Base-by-base conservation (phyloP, 345 rosid species). In the Balakata baccata region DNA sequence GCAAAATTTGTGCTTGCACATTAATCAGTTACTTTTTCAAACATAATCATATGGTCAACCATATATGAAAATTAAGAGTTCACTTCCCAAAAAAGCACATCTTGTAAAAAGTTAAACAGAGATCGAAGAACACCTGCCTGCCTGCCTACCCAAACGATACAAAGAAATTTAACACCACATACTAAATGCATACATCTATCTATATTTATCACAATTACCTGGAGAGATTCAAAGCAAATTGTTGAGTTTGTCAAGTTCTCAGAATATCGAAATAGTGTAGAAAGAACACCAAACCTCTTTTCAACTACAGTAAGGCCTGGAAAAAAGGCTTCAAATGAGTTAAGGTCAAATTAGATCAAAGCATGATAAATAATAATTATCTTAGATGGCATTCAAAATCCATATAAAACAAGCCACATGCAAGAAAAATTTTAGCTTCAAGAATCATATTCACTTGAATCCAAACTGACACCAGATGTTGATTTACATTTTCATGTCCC, bases 221-320 rank as follows among this genome's bases (percentile, higher is more conserved):
- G 97, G 72, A 94, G 90, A 69, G 97, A 84, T 88, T 92, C 98
- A 83, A 90, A 76, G 84, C 93, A 90, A 74, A 84, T 83, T 54
- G 88, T 69, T 74, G 89, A 82, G 70, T 77, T 86, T 70, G 75
- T 81, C 74, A 81, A 69, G 69, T 76, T 78, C 79, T 86, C 89
- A 18, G 93, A 90, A 78, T 83, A 81, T 60, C 51, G 82, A 80
- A 88, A 82, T 71, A 92, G 77, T 49, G 86, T 86, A 64, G 49
- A 75, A 66, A 94, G 86, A 80, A 89, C 85, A 79, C 92, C 89
- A 0, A 87, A 58, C 53, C 69, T 86, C 88, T 74, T 79, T 57
- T 80, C 85, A 75, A 84, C 71, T 80, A 56, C 88, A 73, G 39
- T 64, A 45, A 37, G 85, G 81, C 88, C 98, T 92, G 89, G 78